Conservation (phyloP, 202 grass and related monocot species). For the Schoenoplectus tabernaemontani region DNA sequence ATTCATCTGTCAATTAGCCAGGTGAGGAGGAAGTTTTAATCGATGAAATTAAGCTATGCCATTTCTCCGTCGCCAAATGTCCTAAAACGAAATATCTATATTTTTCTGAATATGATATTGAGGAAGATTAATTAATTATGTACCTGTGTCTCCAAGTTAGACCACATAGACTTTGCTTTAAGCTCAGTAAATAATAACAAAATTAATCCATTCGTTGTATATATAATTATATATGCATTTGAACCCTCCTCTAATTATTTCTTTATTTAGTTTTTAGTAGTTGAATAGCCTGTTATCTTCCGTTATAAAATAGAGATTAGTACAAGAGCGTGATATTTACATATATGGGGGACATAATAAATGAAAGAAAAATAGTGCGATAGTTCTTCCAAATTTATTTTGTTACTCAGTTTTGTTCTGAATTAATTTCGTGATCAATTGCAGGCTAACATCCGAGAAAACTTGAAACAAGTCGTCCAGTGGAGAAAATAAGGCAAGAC, state of each 20-base stretch:
- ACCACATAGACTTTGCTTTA: not conserved
- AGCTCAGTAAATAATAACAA: not conserved
- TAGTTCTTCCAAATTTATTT: not conserved
- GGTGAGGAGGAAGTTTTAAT: not conserved
- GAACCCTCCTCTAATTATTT: no score
- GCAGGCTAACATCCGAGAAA: conserved; percentile 51
- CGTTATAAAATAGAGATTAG: not conserved
- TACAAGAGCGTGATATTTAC: not conserved
- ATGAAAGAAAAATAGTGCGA: no score
- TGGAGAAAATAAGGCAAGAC: conserved; percentile 33
- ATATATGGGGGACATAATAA: not conserved
- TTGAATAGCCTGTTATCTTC: not conserved
- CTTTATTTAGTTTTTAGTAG: not conserved
- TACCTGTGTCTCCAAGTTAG: not conserved
- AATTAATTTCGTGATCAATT: conserved; percentile 2
- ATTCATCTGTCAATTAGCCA: not conserved
- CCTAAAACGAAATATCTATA: not conserved
- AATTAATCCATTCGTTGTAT: not conserved
- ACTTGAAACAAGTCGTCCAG: conserved; percentile 43
- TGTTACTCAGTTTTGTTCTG: not conserved
- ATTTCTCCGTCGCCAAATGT: not conserved
- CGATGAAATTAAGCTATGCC: not conserved
- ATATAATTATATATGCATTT: not conserved
- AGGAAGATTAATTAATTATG: not conserved
- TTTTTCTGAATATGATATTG: not conserved